Base-by-base conservation (phyloP, 1,139 yeast species). In the Groenewaldozyma auringiensis region DNA sequence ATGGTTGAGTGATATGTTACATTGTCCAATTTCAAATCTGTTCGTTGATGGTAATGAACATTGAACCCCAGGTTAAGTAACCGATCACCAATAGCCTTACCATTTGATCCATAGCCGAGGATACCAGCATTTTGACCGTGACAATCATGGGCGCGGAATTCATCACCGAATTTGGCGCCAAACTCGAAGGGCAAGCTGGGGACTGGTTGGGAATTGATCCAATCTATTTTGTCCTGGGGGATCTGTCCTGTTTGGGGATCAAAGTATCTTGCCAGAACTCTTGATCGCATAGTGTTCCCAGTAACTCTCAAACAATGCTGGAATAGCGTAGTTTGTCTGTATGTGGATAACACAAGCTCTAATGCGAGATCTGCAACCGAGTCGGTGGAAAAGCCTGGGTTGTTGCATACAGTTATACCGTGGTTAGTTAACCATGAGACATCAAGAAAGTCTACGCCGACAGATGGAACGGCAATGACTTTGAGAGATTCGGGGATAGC, bases 331-430 rank as follows among this genome's bases (percentile, higher is more conserved):
- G 81, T 78, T 64, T 75, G 73, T 52, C 95, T 70, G 65, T 81
- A 82, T 29, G 81, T 74, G 34, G 76, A 69, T 50, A 84, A 63
- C 0, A 85, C 66, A 54, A 81, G 71, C 57, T 71, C 75, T 41
- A 83, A 65, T 0, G 81, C 94, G 49, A 79, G 64, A 55, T 86
- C 95, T 1, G 94, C 87, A n/a, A 86, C 95, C 11, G 86, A 84
- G 42, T 70, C 76, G 2, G 82, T 76, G 0, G 85, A 78, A 39
- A 71, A 65, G 0, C 60, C 60, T 2, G 63, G 64, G 17, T 79
- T 80, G 61, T 85, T 81, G 52, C 85, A 78, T 47, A 84, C 68
- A 3, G 66, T 57, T 34, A 84, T 75, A n/a, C 73, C 74, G 43
- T 67, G 68, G 21, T 66, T 63, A 31, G 61, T 60, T 21, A 78